Evolutionary conservation across 1,284 basidiomycete species (phyloP).

Genomic region (Heliocybe sulcata): DNA sequence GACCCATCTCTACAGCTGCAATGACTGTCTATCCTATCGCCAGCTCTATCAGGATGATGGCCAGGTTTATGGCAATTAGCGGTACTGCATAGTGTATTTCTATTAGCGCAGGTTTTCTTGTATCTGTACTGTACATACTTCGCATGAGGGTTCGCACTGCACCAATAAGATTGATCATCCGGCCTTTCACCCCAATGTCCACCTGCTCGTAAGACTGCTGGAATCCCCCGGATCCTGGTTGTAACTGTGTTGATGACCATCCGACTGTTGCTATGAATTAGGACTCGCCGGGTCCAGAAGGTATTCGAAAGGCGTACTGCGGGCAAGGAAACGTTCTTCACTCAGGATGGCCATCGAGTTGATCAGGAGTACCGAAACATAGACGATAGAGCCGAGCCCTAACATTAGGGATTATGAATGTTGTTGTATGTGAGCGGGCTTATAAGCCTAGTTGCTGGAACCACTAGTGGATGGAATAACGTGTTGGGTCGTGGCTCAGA

Average conservation of each 20-base stretch:
- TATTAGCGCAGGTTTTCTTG: slow-evolving; percentile 5
- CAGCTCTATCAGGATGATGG: slow-evolving; percentile 80
- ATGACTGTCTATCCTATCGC: slow-evolving; percentile 35
- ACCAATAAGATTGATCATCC: slow-evolving; percentile 86
- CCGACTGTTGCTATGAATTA: slow-evolving; percentile 58
- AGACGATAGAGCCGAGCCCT: slow-evolving; percentile 56
- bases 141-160: slow-evolving; percentile 94
- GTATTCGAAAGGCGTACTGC: slow-evolving; percentile 55
- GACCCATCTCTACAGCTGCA: background rate
- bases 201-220: slow-evolving; percentile 63
- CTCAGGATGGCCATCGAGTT: slow-evolving; percentile 93
- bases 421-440: background rate
- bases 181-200: slow-evolving; percentile 76
- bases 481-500: background rate
- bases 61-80: slow-evolving; percentile 75
- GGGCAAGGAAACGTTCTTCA: slow-evolving; percentile 91
- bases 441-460: background rate
- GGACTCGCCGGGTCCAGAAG: slow-evolving; percentile 3
- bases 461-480: background rate
- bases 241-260: slow-evolving; percentile 74
- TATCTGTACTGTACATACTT: slow-evolving; percentile 49
- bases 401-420: background rate
- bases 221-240: slow-evolving; percentile 46
- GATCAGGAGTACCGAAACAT: slow-evolving; percentile 75
- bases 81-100: slow-evolving; percentile 55